phyloP scores from a whole-genome alignment of 2,329 filamentous ascomycete species.

The Helotiales sp. region DNA sequence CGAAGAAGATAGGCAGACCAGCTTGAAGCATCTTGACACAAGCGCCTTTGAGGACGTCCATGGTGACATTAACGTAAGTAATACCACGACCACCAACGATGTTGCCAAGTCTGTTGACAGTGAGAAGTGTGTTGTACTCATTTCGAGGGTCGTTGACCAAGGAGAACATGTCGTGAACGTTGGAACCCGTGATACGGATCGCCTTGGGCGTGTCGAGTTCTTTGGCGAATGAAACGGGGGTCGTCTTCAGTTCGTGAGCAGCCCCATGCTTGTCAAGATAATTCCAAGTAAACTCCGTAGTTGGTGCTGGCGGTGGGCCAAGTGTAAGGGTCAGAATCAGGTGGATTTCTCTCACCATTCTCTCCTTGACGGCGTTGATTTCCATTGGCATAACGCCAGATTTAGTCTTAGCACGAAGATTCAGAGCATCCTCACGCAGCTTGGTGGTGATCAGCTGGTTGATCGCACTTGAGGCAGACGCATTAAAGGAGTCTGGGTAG shows the following conservation, averaged over 20 bases:
- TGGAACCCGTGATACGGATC: slow-evolving; percentile 57
- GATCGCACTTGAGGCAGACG: slow-evolving; percentile 67
- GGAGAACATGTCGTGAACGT: slow-evolving; percentile 71
- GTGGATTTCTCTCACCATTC: slow-evolving; percentile 79
- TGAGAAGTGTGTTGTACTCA: slow-evolving; percentile 68
- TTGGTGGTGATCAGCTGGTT: slow-evolving; percentile 79
- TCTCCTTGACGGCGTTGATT: slow-evolving; percentile 59
- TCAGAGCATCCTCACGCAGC: slow-evolving; percentile 80
- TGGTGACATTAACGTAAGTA: slow-evolving; percentile 82
- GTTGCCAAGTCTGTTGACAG: slow-evolving; percentile 78
- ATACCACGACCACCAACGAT: slow-evolving; percentile 74
- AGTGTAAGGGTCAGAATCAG: slow-evolving; percentile 79
- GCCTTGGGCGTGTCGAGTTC: slow-evolving; percentile 62
- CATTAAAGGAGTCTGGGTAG: slow-evolving; percentile 82
- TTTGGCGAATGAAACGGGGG: slow-evolving; percentile 70
- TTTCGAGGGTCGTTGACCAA: slow-evolving; percentile 86
- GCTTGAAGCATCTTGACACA: slow-evolving; percentile 77
- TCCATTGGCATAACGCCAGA: slow-evolving; percentile 22
- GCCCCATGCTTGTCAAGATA: slow-evolving; percentile 70
- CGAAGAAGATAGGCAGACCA: slow-evolving; percentile 84
- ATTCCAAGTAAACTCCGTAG: slow-evolving; percentile 74
- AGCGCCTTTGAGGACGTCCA: slow-evolving; percentile 68
- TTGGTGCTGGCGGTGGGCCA: slow-evolving; percentile 72
- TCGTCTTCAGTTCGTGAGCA: slow-evolving; percentile 61
- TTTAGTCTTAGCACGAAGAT: slow-evolving; percentile 59